Evolutionary conservation across 2,329 filamentous ascomycete species (phyloP).

Genomic region (Pyrenochaeta sp.): DNA sequence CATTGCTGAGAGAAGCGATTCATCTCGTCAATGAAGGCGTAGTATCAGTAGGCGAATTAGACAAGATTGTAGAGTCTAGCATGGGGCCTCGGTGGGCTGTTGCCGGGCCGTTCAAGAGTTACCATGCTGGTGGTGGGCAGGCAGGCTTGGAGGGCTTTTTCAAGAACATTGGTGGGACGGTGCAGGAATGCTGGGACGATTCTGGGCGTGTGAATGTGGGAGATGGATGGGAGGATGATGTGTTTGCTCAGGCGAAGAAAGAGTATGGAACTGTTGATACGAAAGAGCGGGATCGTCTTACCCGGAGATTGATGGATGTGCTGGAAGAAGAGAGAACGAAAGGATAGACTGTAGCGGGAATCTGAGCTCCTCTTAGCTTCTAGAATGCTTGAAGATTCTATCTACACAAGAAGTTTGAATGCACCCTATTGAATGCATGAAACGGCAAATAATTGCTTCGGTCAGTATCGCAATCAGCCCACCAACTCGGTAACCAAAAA

Average conservation of each 20-base stretch:
- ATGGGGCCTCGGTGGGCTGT: constrained; percentile 37
- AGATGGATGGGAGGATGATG: constrained; percentile 55
- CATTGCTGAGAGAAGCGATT: constrained; percentile 63
- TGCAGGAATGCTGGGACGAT: constrained; percentile 63
- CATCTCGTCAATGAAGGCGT: constrained; percentile 62
- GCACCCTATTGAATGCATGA: no score
- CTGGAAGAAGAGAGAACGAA: constrained; percentile 45
- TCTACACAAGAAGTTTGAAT: no score
- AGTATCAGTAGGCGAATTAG: constrained; percentile 60
- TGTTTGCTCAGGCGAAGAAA: constrained; percentile 56
- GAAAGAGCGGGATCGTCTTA: constrained; percentile 51
- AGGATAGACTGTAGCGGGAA: no score
- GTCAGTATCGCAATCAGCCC: no score
- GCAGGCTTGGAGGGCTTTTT: constrained; percentile 62
- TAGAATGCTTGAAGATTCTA: no score
- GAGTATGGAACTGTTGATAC: constrained; percentile 57
- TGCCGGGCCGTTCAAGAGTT: constrained; percentile 64
- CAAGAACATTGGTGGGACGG: constrained; percentile 63
- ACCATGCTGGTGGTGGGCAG: constrained; percentile 65
- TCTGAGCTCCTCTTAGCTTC: no score
- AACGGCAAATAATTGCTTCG: no score
- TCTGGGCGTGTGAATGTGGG: constrained; percentile 53
- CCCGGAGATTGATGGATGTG: constrained; percentile 51
- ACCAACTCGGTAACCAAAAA: no score
- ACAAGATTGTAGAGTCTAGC: constrained; percentile 52